Evolutionary conservation across 345 rosid species (phyloP), one percentile per base, ranked within the genome.

Genomic region (Lepidium aucheri): DNA sequence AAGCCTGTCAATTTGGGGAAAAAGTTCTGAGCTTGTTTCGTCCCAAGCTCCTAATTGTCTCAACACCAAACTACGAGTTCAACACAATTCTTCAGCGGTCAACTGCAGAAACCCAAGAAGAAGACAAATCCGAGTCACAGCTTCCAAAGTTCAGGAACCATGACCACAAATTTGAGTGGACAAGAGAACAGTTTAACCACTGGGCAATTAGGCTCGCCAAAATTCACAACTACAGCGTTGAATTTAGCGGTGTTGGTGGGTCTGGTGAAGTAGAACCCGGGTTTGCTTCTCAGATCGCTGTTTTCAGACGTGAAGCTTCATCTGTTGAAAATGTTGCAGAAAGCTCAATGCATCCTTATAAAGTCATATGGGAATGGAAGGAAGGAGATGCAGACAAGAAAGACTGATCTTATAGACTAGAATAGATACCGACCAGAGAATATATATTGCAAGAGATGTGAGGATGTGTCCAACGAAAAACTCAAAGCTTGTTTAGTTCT

Each of bases 161-260:
- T 44, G 99, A 90, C 79, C 99, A 94, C 79, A 94, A 90, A 76
- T 94, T 94, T 59, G 99, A 94, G 76, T 94, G 97, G 99, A 94
- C 95, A 8, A 88, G 95, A 49, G 81, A 80, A 74, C 96, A 90
- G 79, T 90, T 94, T 56, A 76, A 80, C 65, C 43, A 50, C 0
- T 94, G 97, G 99, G 95, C 95, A 11, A 60, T 82, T 18, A 75
- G 77, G 11, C 59, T 94, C 76, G 97, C 89, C 0, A 33, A 55
- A 4, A 67, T 62, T 47, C 86, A 94, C 76, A 67, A 72, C 56
- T 94, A 94, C 76, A 60, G 75, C 4, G 87, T 94, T 0, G 93
- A 88, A 69, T 90, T 90, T 74, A 80, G 97, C 42, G 96, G 97
- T 14, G 97, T 94, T 45, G 97, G 97, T 42, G 97, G 99, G 50